phyloP scores from a whole-genome alignment of 2,329 filamentous ascomycete species.

The Macrophomina pseudophaseolina region DNA sequence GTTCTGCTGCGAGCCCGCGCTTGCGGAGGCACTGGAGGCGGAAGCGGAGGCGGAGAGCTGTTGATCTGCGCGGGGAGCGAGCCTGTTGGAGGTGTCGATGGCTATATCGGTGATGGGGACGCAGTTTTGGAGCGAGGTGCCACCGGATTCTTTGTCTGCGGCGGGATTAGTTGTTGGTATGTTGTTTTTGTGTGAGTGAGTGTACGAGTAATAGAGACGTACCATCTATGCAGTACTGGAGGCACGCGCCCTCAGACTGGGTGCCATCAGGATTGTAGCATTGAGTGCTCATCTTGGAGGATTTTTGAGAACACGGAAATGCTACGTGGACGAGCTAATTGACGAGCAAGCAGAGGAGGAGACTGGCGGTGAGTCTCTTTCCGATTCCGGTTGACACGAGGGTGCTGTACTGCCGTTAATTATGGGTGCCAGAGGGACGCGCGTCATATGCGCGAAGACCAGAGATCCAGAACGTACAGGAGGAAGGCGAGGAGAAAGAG shows the following conservation, averaged over 20 bases:
- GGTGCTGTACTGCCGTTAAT: too few relatives aligned
- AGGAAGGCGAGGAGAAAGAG: background rate
- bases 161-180: background rate
- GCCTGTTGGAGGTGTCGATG: slow-evolving; percentile 7
- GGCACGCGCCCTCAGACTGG: background rate
- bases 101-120: background rate
- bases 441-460: background rate
- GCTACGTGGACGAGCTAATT: background rate
- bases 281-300: background rate
- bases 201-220: background rate
- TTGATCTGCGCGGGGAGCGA: background rate
- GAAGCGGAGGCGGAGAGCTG: slow-evolving; percentile 2
- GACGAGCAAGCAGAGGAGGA: background rate
- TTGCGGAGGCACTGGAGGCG: background rate
- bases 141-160: slow-evolving; percentile 1
- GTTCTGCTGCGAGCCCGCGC: background rate
- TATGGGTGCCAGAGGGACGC: too few relatives aligned
- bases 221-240: slow-evolving; percentile 19
- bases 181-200: too few relatives aligned
- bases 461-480: background rate
- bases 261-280: slow-evolving; percentile 14
- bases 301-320: background rate
- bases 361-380: too few relatives aligned
- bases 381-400: too few relatives aligned
- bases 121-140: slow-evolving; percentile 5